Evolutionary conservation across 345 rosid species (phyloP), one percentile per base, ranked within the genome.

Genomic region (Cardamine chenopodiifolia): DNA sequence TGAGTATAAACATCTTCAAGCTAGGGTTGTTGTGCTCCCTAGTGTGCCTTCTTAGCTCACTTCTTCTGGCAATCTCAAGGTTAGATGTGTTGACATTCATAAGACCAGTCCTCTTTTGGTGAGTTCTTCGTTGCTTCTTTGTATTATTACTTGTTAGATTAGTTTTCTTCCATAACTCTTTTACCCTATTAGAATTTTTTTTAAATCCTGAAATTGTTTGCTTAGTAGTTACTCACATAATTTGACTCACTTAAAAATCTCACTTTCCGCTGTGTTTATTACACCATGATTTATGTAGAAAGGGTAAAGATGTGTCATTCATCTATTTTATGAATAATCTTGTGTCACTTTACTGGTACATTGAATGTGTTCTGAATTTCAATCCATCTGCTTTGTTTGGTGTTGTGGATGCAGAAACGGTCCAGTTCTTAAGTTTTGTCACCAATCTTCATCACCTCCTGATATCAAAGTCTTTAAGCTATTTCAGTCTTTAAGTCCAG

Each of bases 401-500:
- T 71, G 74, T 73, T 75, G 7, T 82, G 79, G 84, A 40, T 79
- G 68, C 79, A 83, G 59, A 79, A 77, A 55, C 80, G 42, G 60
- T 79, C 79, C 3, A 61, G 68, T 64, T 59, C 74, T 68, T 77
- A 80, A 73, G 72, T 86, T 59, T 75, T 83, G 63, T 82, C 78
- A 32, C 44, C 62, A 68, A 52, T 70, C 88, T 55, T 78, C 73
- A 50, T 50, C 49, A 7, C 63, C 57, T 60, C 73, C 73, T 53
- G 80, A 78, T 28, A 62, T 60, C 81, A 87, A 86, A 80, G 84
- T 77, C 72, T 79, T 83, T 6, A 79, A 40, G 61, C 74, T 45
- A 44, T 86, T 86, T 50, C 88, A 76, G 74, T 82, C 90, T 68
- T 81, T 82, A 56, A 88, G 97, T 78, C 96, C 97, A 7, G 94